Conservation (phyloP, 306 rosid genomes). For the Vigna hirtella region DNA sequence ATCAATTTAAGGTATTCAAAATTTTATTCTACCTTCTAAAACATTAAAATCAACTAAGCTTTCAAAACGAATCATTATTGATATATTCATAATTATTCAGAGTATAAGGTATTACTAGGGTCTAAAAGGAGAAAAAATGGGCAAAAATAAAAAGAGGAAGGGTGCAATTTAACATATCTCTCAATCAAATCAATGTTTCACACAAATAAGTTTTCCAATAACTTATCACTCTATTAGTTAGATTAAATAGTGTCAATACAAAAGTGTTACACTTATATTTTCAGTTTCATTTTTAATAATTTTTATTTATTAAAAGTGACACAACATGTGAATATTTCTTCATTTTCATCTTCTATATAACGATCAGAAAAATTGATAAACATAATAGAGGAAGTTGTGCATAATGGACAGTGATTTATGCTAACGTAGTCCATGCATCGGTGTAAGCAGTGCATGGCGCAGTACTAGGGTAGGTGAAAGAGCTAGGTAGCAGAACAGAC, state of each 20-base stretch:
- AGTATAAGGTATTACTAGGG: not conserved
- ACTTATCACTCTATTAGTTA: too few species aligned
- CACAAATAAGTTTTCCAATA: too few species aligned
- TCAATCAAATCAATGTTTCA: not conserved
- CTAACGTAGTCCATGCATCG: slow-evolving; percentile 36
- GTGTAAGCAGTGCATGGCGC: slow-evolving; percentile 47
- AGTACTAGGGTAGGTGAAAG: slow-evolving; percentile 39
- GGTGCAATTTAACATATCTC: not conserved
- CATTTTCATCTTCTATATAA: slow-evolving; percentile 12
- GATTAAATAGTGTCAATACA: not conserved
- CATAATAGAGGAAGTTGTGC: not conserved
- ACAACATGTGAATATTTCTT: not conserved
- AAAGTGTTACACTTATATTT: not conserved
- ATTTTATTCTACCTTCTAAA: not conserved
- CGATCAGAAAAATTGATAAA: not conserved
- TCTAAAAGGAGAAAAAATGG: too few species aligned
- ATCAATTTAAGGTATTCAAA: not conserved
- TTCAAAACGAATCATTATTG: not conserved
- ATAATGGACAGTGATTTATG: not conserved
- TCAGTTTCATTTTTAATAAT: too few species aligned
- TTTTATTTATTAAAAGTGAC: too few species aligned
- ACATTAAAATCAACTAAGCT: not conserved
- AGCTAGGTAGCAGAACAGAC: slow-evolving; percentile 22
- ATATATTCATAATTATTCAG: not conserved
- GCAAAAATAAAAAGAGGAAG: not conserved